Evolutionary conservation across 345 rosid species (phyloP), one percentile per base, ranked within the genome.

Genomic region (Jatropha curcas): DNA sequence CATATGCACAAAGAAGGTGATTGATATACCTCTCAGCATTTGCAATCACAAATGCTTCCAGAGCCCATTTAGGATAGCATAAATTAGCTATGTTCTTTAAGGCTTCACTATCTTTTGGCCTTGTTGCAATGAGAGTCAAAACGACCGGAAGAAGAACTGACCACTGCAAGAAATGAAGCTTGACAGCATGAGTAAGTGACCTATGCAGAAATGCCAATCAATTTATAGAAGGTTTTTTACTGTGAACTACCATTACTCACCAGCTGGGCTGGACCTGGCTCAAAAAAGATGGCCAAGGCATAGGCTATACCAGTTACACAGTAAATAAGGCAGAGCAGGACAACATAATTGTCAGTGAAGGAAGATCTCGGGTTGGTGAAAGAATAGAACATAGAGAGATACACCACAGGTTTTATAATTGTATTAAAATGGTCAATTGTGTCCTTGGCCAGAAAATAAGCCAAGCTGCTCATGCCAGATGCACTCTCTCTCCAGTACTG

Each of bases 61-160:
- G 65, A 72, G 97, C 97, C 98, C 99, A 95, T 81, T 85, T 84
- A 11, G 97, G 94, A 70, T 92, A 95, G 82, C 98, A 84, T 61
- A 95, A 74, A 63, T 87, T 68, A 14, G 90, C 70, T 67, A 89
- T 72, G 43, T 55, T 71, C 80, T 69, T 86, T 79, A 85, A 24
- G 53, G 73, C 63, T 71, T 73, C 57, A 71, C 76, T 80, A n/a
- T 74, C 68, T 67, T 72, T 78, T 4, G 81, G 79, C 77, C 77
- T 82, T 10, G 97, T 88, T 57, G 97, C 92, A n/a, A 92, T 65
- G 28, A 95, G 99, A 55, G 97, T 95, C 78, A 91, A 86, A 80
- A 95, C 97, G 25, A 95, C 97, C 0, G 97, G 99, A 83, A 95
- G 92, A 76, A 95, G 94, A 79, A 95, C 99, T 0, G 98, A 86